Base-by-base conservation (phyloP, 2,329 filamentous ascomycete genomes). In the Bretziella fagacearum region DNA sequence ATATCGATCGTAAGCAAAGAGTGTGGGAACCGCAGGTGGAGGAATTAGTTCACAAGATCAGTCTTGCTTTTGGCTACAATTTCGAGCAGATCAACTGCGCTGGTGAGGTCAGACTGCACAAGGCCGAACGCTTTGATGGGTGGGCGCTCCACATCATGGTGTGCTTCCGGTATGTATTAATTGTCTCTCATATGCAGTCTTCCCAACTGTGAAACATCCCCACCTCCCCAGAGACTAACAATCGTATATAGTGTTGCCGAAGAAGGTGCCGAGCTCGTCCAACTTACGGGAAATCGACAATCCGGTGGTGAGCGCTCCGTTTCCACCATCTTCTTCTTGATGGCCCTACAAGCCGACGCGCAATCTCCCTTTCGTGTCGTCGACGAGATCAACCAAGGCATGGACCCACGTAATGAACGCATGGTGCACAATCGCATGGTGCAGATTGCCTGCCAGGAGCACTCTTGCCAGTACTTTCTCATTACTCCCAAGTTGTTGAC, bases 391-490 rank as follows among this genome's bases (percentile, higher is more conserved):
- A 98, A 98, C 59, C 91, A 98, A 65, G 91, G 91, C 54, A 98
- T 98, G 91, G 91, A 98, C 61, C 91, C 89, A 36, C 80, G 91
- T 56, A 98, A 98, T 63, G 91, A 98, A 64, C 83, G 91, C 55
- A 93, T 95, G 76, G 87, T 98, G 13, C 91, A 98, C 64, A 85
- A 89, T 59, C 84, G 91, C 53, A 93, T 98, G 82, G 91, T 98
- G 6, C 86, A 95, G 58, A 95, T 98, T 58, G 91, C 91, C 36
- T 96, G 91, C 62, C 74, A 77, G 54, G 79, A 86, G 61, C 77
- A 81, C 60, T 77, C 76, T n/a, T 73, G 69, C 54, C 78, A 82
- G 65, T 98, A 98, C 65, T 98, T 98, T 67, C 76, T 98, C 53
- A 93, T 98, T 65, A 98, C 91, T 36, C 91, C 91, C 3, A 98